Conservation (phyloP, 371 early-diverging fungal genomes). For the Phascolomyces articulosus region DNA sequence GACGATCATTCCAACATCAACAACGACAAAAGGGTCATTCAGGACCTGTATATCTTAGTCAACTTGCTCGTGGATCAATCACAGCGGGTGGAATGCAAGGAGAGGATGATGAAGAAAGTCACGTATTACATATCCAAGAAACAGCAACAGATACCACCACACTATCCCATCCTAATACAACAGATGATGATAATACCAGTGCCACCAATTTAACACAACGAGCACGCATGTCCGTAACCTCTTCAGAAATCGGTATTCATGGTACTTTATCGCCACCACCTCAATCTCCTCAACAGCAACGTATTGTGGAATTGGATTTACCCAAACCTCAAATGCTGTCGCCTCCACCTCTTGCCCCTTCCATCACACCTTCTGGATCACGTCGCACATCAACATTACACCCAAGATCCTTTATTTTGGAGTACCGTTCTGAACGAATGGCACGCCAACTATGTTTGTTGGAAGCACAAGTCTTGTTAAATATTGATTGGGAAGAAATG, state of each 20-base stretch:
- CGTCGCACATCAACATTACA: neutral
- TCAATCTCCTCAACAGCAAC: neutral
- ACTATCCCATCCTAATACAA: neutral
- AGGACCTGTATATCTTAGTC: slow-evolving; percentile 17
- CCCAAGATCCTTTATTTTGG: slow-evolving; percentile 43
- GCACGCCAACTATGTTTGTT: slow-evolving; percentile 67
- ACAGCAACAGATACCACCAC: neutral
- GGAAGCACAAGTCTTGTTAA: slow-evolving; percentile 54
- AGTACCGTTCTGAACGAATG: slow-evolving; percentile 57
- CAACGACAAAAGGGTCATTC: neutral
- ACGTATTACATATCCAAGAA: slow-evolving; percentile 12
- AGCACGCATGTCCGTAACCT: neutral
- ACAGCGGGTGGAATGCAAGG: neutral
- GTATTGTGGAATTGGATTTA: slow-evolving; percentile 16
- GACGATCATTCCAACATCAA: neutral
- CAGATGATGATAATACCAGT: slow-evolving; percentile 6
- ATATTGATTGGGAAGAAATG: slow-evolving; percentile 67
- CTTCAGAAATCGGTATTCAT: neutral
- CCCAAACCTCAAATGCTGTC: slow-evolving; percentile 9
- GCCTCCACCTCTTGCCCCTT: neutral
- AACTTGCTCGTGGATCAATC: slow-evolving; percentile 11
- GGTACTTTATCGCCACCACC: neutral
- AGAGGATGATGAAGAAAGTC: neutral
- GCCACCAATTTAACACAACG: neutral
- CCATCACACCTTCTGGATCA: neutral